Conservation (phyloP, 164 flowering plant species). For the Aristolochia fimbriata region DNA sequence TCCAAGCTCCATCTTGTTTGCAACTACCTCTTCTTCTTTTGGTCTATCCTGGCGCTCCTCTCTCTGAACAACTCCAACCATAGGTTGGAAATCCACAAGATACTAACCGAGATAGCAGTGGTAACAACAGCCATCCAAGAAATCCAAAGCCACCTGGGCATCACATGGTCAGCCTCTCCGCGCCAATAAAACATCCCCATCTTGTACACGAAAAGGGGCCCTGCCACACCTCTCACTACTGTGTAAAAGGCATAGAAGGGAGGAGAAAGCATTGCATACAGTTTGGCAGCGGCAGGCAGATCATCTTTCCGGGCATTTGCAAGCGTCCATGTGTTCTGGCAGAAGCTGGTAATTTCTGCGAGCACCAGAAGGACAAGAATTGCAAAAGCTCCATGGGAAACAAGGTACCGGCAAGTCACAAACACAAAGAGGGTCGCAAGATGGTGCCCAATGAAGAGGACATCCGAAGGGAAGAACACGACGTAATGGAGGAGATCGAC, state of each 20-base stretch:
- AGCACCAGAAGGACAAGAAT: conserved; percentile 49
- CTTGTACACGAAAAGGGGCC: conserved; percentile 50
- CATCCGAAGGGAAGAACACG: conserved; percentile 54
- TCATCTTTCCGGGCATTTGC: conserved; percentile 44
- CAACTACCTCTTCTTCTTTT: conserved; percentile 19
- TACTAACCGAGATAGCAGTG: conserved; percentile 50
- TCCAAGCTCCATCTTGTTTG: not conserved
- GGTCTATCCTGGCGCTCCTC: conserved; percentile 23
- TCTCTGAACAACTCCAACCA: conserved; percentile 63
- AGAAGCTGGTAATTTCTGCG: conserved; percentile 75
- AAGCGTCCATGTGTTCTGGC: conserved; percentile 89
- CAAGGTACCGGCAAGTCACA: conserved; percentile 65
- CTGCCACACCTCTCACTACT: conserved; percentile 59
- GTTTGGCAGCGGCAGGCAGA: conserved; percentile 26
- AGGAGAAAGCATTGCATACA: conserved; percentile 43
- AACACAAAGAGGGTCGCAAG: conserved; percentile 78
- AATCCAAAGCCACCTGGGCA: conserved; percentile 64
- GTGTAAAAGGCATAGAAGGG: conserved; percentile 58
- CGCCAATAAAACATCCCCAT: conserved; percentile 50
- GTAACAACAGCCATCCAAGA: conserved; percentile 68
- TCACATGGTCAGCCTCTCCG: conserved; percentile 44
- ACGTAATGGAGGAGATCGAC: conserved; percentile 67
- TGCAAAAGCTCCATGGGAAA: conserved; percentile 51
- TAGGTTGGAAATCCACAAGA: conserved; percentile 65
- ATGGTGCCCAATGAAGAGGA: conserved; percentile 85